Conservation (phyloP, 768 basidiomycete genomes). For the Russula ochroleuca region DNA sequence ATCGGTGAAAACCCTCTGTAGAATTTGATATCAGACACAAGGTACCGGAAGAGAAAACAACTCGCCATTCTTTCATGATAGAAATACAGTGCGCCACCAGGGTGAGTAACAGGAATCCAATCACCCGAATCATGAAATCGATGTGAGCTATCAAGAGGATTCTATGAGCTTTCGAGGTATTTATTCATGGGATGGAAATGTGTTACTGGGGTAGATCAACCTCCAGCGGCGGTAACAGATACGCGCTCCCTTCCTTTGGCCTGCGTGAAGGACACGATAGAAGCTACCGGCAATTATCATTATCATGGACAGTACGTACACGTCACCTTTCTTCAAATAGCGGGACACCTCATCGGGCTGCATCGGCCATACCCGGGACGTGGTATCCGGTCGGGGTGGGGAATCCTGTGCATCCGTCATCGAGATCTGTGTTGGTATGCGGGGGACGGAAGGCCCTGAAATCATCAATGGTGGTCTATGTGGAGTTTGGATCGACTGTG, state of each 20-base stretch:
- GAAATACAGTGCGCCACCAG: conserved; percentile 18
- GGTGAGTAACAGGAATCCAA: conserved; percentile 4
- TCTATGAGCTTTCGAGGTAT: neutral
- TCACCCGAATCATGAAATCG: neutral
- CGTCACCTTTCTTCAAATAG: conserved; percentile 13
- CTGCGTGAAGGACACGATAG: neutral
- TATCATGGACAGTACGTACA: conserved; percentile 2
- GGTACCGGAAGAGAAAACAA: neutral
- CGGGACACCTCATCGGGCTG: conserved; percentile 17
- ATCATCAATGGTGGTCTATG: neutral
- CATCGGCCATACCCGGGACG: neutral
- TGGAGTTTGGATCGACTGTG: neutral
- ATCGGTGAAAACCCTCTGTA: conserved; percentile 17
- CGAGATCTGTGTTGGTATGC: neutral
- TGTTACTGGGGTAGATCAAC: conserved; percentile 13
- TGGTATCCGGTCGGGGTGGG: neutral
- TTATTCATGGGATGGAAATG: too few relatives aligned
- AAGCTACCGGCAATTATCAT: neutral
- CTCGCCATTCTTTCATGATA: conserved; percentile 3
- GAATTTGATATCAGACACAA: neutral
- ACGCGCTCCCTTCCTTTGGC: neutral
- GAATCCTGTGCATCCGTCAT: neutral
- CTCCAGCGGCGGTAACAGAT: neutral
- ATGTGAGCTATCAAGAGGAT: neutral
- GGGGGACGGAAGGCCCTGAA: neutral